A percentile compares a stretch with the other conserved stretches of the same genome.
These are phyloP conservation scores for Cucumis cinereus DNA, from an alignment of 306 rosid genomes.

Conservation along the genomic window DNA sequence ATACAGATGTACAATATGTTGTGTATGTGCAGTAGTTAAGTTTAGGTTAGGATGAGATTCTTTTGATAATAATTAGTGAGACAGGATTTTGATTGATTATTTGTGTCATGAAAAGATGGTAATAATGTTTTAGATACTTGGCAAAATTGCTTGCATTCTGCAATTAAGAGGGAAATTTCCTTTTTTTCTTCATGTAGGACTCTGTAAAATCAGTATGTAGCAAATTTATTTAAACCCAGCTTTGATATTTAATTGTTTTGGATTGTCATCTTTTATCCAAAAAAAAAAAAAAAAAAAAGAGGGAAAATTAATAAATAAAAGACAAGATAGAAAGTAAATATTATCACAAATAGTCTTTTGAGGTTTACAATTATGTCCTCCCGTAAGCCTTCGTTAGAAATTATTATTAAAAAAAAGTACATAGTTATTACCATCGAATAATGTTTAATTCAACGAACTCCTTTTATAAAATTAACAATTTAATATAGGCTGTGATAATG, in stretches of 20 bases:
- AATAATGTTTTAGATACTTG: conserved; percentile 32
- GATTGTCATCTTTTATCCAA: neutral
- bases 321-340: no score
- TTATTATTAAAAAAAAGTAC: no score
- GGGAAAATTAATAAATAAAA: no score
- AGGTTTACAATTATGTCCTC: no score
- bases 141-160: conserved; percentile 30
- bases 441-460: no score
- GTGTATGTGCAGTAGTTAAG: conserved; percentile 55
- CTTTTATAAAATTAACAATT: no score
- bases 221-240: conserved; percentile 27
- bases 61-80: conserved; percentile 54
- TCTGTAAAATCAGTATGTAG: conserved; percentile 44
- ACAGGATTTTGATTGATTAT: conserved; percentile 51
- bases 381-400: no score
- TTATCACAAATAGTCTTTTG: no score
- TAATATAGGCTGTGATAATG: no score
- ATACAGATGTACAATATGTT: conserved; percentile 65
- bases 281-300: no score
- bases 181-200: conserved; percentile 14
- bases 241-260: neutral
- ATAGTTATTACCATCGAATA: no score
- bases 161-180: conserved; percentile 25
- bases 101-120: conserved; percentile 38
- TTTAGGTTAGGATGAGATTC: conserved; percentile 77